Percentiles rank a stretch among this genome's conserved stretches.
Evolutionary conservation across 805 yeast genomes (phyloP).

Genomic region (Hanseniaspora nectarophila): DNA sequence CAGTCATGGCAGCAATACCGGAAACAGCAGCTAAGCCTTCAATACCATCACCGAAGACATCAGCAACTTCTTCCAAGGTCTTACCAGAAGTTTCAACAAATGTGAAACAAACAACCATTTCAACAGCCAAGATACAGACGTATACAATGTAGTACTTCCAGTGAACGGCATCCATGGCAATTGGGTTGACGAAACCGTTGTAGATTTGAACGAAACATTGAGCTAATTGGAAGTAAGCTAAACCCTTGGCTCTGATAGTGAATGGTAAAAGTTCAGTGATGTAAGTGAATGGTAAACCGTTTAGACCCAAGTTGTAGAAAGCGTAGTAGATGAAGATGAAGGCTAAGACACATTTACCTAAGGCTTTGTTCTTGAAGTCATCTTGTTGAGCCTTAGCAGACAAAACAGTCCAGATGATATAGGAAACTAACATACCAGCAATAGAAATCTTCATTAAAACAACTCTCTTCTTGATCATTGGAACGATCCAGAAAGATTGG

Average conservation of each 20-base stretch:
- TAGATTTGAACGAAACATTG: slow-evolving; percentile 25
- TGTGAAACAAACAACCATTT: slow-evolving; percentile 25
- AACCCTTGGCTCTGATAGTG: slow-evolving; percentile 27
- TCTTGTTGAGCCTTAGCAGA: slow-evolving; percentile 38
- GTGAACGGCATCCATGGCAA: slow-evolving; percentile 30
- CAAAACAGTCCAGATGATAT: slow-evolving; percentile 35
- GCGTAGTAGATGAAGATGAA: slow-evolving; percentile 39
- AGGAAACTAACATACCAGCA: slow-evolving; percentile 30
- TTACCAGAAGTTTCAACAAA: slow-evolving; percentile 32
- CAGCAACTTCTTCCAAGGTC: slow-evolving; percentile 32
- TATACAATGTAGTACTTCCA: slow-evolving; percentile 32
- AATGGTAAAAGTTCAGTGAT: slow-evolving; percentile 34
- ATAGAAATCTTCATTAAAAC: slow-evolving; percentile 29
- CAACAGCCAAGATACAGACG: slow-evolving; percentile 26
- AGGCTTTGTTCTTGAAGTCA: slow-evolving; percentile 31
- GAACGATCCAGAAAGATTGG: slow-evolving; percentile 26
- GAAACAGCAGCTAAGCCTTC: slow-evolving; percentile 15
- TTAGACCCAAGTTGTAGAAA: slow-evolving; percentile 34
- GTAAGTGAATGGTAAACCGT: slow-evolving; percentile 38
- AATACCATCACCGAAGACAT: slow-evolving; percentile 27
- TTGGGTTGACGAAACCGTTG: slow-evolving; percentile 30
- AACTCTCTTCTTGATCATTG: slow-evolving; percentile 30
- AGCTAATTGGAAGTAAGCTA: slow-evolving; percentile 20
- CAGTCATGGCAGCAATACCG: slow-evolving; percentile 13
- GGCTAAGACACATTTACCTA: slow-evolving; percentile 38